Conservation (phyloP, 352 stramenopile species). For the Chrysophaeum taylorii region DNA sequence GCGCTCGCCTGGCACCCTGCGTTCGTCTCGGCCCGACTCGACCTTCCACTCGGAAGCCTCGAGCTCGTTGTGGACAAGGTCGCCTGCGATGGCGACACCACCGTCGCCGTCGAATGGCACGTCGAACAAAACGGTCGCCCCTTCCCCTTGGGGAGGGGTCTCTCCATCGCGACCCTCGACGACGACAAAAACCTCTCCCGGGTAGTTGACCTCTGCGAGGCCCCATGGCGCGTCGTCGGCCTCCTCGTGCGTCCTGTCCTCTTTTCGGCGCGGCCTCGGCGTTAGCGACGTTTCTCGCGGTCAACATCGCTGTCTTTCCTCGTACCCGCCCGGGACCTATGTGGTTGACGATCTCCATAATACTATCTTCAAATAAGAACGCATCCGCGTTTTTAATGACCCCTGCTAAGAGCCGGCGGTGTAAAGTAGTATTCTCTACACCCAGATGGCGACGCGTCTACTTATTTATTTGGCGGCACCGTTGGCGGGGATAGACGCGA, state of each 20-base stretch:
- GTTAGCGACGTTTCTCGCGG: too few relatives aligned
- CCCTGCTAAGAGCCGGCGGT: too few relatives aligned
- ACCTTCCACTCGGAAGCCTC: background rate
- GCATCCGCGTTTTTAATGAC: too few relatives aligned
- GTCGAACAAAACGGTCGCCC: background rate
- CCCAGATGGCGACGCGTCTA: too few relatives aligned
- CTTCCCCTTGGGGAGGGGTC: background rate
- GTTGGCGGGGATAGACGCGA: too few relatives aligned
- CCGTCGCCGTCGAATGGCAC: slow-evolving; percentile 10
- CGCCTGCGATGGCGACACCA: background rate
- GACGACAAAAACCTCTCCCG: background rate
- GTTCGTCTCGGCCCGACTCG: background rate
- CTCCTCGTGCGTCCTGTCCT: background rate
- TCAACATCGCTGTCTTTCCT: too few relatives aligned
- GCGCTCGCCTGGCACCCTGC: background rate
- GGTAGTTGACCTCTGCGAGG: slow-evolving; percentile 2
- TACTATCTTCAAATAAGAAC: too few relatives aligned
- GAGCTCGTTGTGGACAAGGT: slow-evolving; percentile 11
- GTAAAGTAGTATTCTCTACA: too few relatives aligned
- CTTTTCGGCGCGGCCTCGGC: too few relatives aligned
- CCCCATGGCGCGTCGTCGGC: slow-evolving; percentile 1
- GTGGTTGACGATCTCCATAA: too few relatives aligned
- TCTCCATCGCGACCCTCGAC: background rate
- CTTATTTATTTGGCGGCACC: too few relatives aligned
- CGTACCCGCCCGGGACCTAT: too few relatives aligned